These are phyloP conservation scores for Cucurbita pepo DNA, from an alignment of 306 rosid genomes.

Conservation along the genomic window DNA sequence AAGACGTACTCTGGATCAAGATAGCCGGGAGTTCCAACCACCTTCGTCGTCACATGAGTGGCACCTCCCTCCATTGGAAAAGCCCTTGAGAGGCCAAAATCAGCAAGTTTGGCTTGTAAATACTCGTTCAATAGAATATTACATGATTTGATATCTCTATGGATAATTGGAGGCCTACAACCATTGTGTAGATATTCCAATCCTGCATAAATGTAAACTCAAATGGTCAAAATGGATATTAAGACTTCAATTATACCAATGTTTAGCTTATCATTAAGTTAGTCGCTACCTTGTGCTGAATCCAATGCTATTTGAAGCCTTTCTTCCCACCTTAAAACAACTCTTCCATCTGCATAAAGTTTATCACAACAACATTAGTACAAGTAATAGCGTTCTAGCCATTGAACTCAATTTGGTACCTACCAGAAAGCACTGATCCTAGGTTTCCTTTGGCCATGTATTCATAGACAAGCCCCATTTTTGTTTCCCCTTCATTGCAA, in stretches of 20 bases:
- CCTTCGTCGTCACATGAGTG: neutral
- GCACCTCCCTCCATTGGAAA: neutral
- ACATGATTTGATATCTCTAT: neutral
- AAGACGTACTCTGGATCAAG: neutral
- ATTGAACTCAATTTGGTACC: neutral
- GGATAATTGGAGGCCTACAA: conserved; percentile 1
- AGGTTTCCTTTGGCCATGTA: conserved; percentile 17
- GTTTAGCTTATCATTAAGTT: neutral
- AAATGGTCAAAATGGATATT: neutral
- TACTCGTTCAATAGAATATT: neutral
- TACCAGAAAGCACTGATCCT: neutral
- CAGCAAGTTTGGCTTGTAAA: neutral
- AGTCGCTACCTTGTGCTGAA: neutral
- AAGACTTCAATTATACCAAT: neutral
- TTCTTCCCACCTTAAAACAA: neutral
- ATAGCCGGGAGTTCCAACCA: conserved; percentile 2
- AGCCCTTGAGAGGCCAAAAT: conserved; percentile 1
- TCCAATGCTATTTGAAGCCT: conserved; percentile 2
- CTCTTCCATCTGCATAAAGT: neutral
- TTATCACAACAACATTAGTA: neutral
- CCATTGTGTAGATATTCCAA: neutral
- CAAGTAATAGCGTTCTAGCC: neutral
- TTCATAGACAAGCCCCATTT: conserved; percentile 10
- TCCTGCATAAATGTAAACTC: neutral
- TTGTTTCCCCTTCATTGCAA: conserved; percentile 4